These are phyloP conservation scores for Rhododendron griersonianum DNA, from an alignment of 148 eudicot species.

Conservation along the genomic window DNA sequence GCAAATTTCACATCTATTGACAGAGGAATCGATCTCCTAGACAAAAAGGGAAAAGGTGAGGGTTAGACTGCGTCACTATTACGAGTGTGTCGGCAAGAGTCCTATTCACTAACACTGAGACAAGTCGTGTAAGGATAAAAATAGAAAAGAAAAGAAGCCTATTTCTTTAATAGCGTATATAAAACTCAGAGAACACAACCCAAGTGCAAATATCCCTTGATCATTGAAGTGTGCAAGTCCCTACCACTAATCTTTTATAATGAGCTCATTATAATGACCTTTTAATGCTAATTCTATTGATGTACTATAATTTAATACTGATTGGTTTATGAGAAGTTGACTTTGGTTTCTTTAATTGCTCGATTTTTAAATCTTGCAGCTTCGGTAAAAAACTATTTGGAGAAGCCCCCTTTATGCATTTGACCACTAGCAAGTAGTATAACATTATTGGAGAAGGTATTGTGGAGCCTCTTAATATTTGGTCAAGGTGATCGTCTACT, in stretches of 20 bases:
- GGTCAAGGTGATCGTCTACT: slow-evolving; percentile 14
- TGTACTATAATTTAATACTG: background rate
- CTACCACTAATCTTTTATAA: background rate
- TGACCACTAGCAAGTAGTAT: background rate
- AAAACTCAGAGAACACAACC: background rate
- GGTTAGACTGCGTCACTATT: background rate
- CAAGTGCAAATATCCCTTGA: background rate
- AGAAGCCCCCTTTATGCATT: slow-evolving; percentile 5
- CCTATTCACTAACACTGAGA: background rate
- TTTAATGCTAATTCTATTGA: background rate
- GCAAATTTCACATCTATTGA: background rate
- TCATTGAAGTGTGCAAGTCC: slow-evolving; percentile 1
- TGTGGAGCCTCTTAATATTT: slow-evolving; percentile 6
- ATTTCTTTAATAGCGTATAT: background rate
- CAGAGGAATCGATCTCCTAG: background rate
- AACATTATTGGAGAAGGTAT: slow-evolving; percentile 15
- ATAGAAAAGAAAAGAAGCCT: background rate
- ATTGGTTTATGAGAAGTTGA: slow-evolving; percentile 18
- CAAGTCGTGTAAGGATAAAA: background rate
- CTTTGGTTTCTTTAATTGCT: slow-evolving; percentile 10
- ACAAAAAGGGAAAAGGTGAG: background rate
- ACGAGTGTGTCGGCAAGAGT: background rate
- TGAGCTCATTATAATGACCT: slow-evolving; percentile 5
- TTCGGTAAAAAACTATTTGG: slow-evolving; percentile 7
- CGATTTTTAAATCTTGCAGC: background rate